Conservation (phyloP, 106 monocot species). For the Dendrobium huoshanense region DNA sequence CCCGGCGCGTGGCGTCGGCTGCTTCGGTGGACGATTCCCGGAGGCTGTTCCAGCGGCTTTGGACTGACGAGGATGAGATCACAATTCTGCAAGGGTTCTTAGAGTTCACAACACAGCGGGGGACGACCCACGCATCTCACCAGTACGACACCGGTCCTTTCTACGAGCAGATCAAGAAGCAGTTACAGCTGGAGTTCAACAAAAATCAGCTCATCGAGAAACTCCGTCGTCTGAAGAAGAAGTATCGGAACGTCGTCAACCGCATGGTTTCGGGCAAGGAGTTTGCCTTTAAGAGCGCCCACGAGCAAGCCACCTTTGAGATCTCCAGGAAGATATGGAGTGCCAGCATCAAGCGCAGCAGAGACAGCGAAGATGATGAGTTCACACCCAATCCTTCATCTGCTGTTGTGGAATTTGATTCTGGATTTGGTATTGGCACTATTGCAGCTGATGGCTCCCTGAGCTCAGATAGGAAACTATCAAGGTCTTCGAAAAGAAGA, state of each 20-base stretch:
- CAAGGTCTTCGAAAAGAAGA: constrained; percentile 13
- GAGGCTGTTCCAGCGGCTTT: constrained; percentile 87
- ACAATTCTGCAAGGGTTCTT: constrained; percentile 70
- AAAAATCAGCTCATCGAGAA: constrained; percentile 99
- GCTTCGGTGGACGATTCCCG: constrained; percentile 41
- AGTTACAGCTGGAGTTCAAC: constrained; percentile 81
- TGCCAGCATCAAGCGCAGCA: constrained; percentile 28
- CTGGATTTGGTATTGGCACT: constrained; percentile 3
- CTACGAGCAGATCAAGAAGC: constrained; percentile 84
- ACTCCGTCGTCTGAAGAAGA: constrained; percentile 90
- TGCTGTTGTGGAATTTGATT: not conserved
- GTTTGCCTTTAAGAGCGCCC: constrained; percentile 61
- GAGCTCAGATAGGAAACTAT: not conserved
- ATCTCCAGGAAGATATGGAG: constrained; percentile 87
- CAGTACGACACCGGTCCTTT: constrained; percentile 98
- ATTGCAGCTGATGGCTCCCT: not conserved
- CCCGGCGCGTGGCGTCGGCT: not conserved
- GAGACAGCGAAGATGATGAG: constrained; percentile 32
- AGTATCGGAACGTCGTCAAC: constrained; percentile 71
- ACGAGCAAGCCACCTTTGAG: constrained; percentile 78
- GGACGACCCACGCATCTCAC: constrained; percentile 69
- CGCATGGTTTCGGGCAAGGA: constrained; percentile 50
- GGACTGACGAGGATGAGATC: constrained; percentile 95
- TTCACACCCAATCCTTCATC: constrained; percentile 11
- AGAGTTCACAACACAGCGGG: constrained; percentile 79